Conservation (phyloP, 192 early-diverging fungal species). For the Coemansia sp. region DNA sequence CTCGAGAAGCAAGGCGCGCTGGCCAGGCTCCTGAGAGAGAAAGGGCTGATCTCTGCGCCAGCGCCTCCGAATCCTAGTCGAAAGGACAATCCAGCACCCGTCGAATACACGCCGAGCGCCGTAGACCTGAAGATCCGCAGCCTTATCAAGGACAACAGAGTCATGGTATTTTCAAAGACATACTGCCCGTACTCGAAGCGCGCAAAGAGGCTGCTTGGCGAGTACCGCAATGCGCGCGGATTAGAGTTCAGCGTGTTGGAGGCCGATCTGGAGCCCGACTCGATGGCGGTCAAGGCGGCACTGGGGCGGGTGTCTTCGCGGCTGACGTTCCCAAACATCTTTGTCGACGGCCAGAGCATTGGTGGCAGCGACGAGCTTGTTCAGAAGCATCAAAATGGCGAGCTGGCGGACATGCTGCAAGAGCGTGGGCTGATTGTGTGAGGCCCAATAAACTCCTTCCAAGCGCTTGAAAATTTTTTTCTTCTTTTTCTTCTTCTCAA, state of each 20-base stretch:
- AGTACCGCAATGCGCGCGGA: conserved; percentile 39
- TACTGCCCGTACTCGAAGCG: conserved; percentile 71
- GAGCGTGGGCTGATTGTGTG: conserved; percentile 30
- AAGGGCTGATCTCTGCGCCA: conserved; percentile 9
- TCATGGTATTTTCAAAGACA: conserved; percentile 77
- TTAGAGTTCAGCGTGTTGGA: conserved; percentile 62
- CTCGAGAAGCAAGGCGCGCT: conserved; percentile 46
- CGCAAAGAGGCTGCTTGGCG: conserved; percentile 60
- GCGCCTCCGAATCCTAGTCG: background rate
- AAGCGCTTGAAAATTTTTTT: background rate
- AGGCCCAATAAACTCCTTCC: background rate
- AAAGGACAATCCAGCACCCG: background rate
- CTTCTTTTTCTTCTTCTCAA: background rate
- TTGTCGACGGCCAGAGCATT: conserved; percentile 68
- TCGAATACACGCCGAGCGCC: background rate
- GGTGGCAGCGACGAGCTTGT: conserved; percentile 66
- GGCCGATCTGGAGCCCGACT: conserved; percentile 46
- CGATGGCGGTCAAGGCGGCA: conserved; percentile 60
- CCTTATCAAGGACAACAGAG: conserved; percentile 43
- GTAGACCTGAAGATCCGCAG: conserved; percentile 29
- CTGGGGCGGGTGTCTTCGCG: conserved; percentile 57
- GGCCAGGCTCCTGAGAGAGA: conserved; percentile 44
- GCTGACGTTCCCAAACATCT: conserved; percentile 71
- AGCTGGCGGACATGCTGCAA: conserved; percentile 55
- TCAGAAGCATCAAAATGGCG: conserved; percentile 51